phyloP scores from a whole-genome alignment of 108 stramenopile species.

The Chaetoceros muelleri region DNA sequence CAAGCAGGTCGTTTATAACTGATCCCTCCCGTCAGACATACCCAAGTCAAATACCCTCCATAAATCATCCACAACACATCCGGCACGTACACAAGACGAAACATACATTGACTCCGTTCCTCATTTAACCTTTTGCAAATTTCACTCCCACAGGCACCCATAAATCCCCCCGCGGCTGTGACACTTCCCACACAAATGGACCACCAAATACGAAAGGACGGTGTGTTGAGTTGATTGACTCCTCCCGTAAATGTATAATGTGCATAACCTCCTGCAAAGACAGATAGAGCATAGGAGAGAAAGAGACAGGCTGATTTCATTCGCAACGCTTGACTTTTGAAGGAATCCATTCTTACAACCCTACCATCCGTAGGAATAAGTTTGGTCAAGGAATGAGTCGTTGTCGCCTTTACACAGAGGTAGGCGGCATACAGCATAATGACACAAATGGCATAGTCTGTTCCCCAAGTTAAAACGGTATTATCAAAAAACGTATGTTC shows the following conservation, averaged over 20 bases:
- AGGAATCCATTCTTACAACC: constrained; percentile 1
- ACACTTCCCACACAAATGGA: constrained; percentile 77
- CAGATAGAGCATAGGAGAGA: constrained; percentile 42
- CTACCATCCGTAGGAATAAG: constrained; percentile 2
- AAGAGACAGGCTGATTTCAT: constrained; percentile 20
- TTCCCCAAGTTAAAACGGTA: constrained; percentile 67
- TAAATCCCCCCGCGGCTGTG: constrained; percentile 43
- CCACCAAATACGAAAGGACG: constrained; percentile 60
- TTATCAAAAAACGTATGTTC: constrained; percentile 56
- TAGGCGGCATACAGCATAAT: constrained; percentile 36
- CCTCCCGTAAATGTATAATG: constrained; percentile 44
- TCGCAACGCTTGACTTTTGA: neutral
- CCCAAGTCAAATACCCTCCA: constrained; percentile 30
- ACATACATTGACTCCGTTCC: neutral
- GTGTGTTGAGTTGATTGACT: constrained; percentile 33
- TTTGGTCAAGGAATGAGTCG: constrained; percentile 6
- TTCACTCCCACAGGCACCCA: constrained; percentile 62
- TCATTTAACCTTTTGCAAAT: constrained; percentile 11
- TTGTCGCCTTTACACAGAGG: constrained; percentile 4
- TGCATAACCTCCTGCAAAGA: constrained; percentile 50
- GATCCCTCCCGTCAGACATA: constrained; percentile 43
- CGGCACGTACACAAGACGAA: constrained; percentile 11
- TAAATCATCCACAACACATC: constrained; percentile 59
- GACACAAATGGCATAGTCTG: constrained; percentile 60
- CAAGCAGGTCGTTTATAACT: constrained; percentile 80